A percentile compares a stretch with the other conserved stretches of the same genome.
Conservation (phyloP, 208 protist genomes). For the Herpetomonas samuelpessoai region DNA sequence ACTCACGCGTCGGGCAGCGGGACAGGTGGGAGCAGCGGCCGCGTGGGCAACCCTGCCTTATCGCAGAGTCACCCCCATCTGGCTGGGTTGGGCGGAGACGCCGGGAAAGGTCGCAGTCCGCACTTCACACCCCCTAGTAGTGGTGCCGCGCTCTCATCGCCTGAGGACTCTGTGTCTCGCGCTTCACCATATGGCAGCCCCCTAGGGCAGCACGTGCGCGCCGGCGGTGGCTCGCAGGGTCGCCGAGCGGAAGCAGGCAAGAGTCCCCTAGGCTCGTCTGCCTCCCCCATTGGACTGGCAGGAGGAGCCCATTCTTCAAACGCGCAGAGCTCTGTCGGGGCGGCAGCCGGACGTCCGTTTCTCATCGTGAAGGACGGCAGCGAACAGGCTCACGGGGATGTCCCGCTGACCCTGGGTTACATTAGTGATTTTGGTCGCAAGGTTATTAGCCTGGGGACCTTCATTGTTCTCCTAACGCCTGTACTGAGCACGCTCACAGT, state of each 20-base stretch:
- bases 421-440: slow-evolving; percentile 45
- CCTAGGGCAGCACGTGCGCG: neutral
- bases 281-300: too few relatives aligned
- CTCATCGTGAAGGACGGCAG: neutral
- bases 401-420: slow-evolving; percentile 29
- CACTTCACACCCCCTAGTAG: too few relatives aligned
- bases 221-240: neutral
- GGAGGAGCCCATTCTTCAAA: too few relatives aligned
- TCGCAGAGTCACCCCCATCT: neutral
- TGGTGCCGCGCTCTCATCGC: too few relatives aligned
- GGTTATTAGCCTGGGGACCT: slow-evolving; percentile 46
- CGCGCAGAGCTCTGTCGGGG: neutral
- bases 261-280: neutral
- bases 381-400: neutral
- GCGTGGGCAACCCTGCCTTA: neutral
- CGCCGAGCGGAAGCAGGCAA: neutral
- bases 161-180: too few relatives aligned
- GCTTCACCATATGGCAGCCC: neutral
- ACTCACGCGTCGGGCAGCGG: neutral
- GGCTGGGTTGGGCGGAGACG: neutral
- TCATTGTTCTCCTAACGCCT: slow-evolving; percentile 74
- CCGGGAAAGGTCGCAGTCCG: neutral
- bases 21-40: neutral
- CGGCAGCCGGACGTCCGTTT: neutral
- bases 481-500: slow-evolving; percentile 82